Conservation (phyloP, 345 rosid genomes). For the Barbarea vulgaris region DNA sequence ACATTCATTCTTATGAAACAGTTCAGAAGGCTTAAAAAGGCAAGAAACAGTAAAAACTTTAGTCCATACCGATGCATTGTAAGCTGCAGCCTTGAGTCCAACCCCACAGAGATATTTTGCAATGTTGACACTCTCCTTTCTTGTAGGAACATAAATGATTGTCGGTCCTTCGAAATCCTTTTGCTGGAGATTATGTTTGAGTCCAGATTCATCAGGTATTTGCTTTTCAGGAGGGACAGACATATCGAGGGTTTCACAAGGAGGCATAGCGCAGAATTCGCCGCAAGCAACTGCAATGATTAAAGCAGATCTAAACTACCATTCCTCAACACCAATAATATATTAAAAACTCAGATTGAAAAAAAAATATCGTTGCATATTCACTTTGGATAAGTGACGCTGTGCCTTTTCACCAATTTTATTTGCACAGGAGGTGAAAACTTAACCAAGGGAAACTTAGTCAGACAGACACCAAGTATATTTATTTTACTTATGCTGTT, state of each 20-base stretch:
- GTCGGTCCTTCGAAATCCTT: conserved; percentile 72
- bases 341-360: neutral
- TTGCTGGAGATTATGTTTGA: conserved; percentile 42
- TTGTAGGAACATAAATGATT: conserved; percentile 86
- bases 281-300: conserved; percentile 67
- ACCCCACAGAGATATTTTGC: conserved; percentile 62
- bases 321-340: conserved; percentile 2
- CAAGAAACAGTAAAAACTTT: neutral
- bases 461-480: neutral
- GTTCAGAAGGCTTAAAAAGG: neutral
- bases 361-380: neutral
- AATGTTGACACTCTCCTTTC: conserved; percentile 74
- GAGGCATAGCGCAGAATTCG: conserved; percentile 58
- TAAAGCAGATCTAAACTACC: neutral
- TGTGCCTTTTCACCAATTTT: neutral
- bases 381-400: neutral
- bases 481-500: neutral
- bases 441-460: neutral
- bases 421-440: neutral
- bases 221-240: conserved; percentile 33
- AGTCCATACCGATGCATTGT: conserved; percentile 70
- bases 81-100: conserved; percentile 91
- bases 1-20: conserved; percentile 9
- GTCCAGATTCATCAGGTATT: conserved; percentile 45
- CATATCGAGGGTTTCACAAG: conserved; percentile 38